Evolutionary conservation across 805 yeast species (phyloP), one percentile per base, ranked within the genome.

Genomic region (Lipomyces yamadae): DNA sequence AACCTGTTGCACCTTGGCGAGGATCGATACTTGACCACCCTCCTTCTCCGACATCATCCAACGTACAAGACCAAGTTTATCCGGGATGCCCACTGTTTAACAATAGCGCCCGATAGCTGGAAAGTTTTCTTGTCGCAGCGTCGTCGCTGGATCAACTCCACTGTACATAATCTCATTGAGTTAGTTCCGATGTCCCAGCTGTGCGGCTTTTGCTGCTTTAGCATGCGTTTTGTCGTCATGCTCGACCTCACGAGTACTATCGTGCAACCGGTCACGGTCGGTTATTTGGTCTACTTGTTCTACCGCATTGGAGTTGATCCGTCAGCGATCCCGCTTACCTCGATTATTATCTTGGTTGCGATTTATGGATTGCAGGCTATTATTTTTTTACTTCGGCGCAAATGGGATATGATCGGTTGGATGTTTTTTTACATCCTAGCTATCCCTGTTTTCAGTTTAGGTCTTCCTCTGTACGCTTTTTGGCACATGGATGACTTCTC

Each of bases 401-500:
- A 75, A 64, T 80, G 82, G 82, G 82, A 80, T 56, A 80, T 80
- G 82, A 76, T 86, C 65, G 77, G 86, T 24, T 86, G 87, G 81
- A 85, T 85, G 80, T 74, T 86, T 67, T 80, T 86, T 59, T 86
- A 86, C 73, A 77, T 86, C 61, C 50, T 84, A 34, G 88, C 88
- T 3, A 80, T 86, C 70, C 89, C 89, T 13, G 76, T 86, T 56
- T 86, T 86, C 83, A 83, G 86, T 70, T 79, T 86, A 2, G 85
- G 84, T 8, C 79, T 86, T 60, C 89, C 89, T 4, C 71, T 81
- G 34, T 86, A 86, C 73, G 81, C 89, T 0, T 86, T 80, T 77
- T 86, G 89, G 89, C 81, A 84, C 73, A 86, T 86, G 81, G 89
- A 86, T 72, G 89, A 86, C 76, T 86, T 86, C 78, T 82, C 86